Evolutionary conservation across 768 basidiomycete species (phyloP).

Genomic region (Phlegmacium glaucopus): DNA sequence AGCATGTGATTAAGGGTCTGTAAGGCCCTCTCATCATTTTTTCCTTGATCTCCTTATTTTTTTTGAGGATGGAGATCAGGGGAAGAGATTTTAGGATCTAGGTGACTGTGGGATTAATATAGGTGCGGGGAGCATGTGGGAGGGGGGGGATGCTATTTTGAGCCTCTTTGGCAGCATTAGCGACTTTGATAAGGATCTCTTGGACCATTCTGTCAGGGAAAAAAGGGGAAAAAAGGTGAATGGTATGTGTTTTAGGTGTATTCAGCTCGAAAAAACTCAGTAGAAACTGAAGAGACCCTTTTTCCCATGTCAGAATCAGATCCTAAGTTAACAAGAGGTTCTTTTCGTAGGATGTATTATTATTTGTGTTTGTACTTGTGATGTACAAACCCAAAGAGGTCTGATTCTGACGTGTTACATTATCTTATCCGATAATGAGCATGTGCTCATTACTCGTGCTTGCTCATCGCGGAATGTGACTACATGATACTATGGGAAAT

Average conservation of each 20-base stretch:
- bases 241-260: not conserved
- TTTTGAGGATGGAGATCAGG: not conserved
- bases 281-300: not conserved
- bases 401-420: too few species aligned
- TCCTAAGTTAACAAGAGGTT: too few species aligned
- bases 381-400: too few species aligned
- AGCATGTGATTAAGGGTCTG: slow-evolving; percentile 1
- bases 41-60: slow-evolving; percentile 9
- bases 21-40: not conserved
- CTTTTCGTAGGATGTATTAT: too few species aligned
- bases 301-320: not conserved
- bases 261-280: not conserved
- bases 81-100: not conserved
- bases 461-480: too few species aligned
- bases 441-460: too few species aligned
- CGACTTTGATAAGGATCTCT: not conserved
- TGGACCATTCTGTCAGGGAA: not conserved
- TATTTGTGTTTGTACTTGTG: too few species aligned
- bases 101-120: not conserved
- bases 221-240: not conserved
- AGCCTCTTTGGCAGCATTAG: not conserved
- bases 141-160: not conserved
- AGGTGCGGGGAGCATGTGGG: not conserved
- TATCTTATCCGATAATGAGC: too few species aligned
- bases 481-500: too few species aligned